Percentiles rank a stretch among this genome's conserved stretches.
Conservation (phyloP, 2,329 filamentous ascomycete species). For the Penicillium carneum region DNA sequence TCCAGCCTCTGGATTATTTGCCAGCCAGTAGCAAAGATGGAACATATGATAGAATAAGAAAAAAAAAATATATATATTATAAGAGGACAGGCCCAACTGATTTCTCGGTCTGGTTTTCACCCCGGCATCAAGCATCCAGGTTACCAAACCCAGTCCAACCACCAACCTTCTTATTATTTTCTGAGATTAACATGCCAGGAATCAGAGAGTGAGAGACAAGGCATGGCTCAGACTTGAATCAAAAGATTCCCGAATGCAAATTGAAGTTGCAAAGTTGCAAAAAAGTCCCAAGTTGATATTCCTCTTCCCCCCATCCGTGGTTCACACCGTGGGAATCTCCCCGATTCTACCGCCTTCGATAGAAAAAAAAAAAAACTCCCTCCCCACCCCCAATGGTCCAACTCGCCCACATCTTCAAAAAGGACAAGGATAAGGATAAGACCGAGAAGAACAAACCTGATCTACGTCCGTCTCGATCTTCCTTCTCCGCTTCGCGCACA, state of each 20-base stretch:
- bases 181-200: background rate
- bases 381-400: constrained; percentile 37
- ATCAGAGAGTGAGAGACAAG: background rate
- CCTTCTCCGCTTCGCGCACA: constrained; percentile 48
- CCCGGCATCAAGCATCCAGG: constrained; percentile 2
- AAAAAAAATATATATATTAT: constrained; percentile 24
- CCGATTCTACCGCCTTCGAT: constrained; percentile 53
- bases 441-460: constrained; percentile 22
- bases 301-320: constrained; percentile 19
- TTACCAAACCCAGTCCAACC: background rate
- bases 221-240: constrained; percentile 5
- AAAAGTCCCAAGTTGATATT: constrained; percentile 8
- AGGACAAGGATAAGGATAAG: constrained; percentile 39
- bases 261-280: background rate
- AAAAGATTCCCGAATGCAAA: background rate
- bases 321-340: constrained; percentile 26
- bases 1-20: constrained; percentile 44
- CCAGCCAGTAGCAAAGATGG: constrained; percentile 30
- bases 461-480: constrained; percentile 42
- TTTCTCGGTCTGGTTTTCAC: constrained; percentile 22
- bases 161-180: background rate
- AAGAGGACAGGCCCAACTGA: constrained; percentile 17
- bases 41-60: constrained; percentile 15
- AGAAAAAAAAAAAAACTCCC: constrained; percentile 23
- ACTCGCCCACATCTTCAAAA: constrained; percentile 41